Evolutionary conservation across 306 rosid species (phyloP).

Genomic region (Rosa persica): DNA sequence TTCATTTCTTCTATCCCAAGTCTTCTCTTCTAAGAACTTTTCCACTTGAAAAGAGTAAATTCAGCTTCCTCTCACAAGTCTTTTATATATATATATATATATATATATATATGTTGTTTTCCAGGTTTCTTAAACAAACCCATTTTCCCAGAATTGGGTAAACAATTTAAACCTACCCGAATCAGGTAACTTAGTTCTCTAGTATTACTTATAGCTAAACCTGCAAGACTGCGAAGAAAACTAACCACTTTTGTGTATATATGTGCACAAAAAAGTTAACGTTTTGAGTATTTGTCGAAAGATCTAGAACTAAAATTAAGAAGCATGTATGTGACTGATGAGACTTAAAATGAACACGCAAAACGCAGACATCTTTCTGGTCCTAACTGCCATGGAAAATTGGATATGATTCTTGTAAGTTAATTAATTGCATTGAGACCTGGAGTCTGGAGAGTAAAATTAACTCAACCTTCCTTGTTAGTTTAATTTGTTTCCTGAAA

Average conservation of each 20-base stretch:
- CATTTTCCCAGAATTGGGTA: slow-evolving; percentile 46
- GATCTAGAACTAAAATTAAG: not conserved
- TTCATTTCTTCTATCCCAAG: slow-evolving; percentile 23
- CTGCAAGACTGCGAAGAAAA: slow-evolving; percentile 21
- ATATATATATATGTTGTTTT: not conserved
- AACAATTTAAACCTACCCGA: slow-evolving; percentile 50
- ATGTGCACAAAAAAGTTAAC: not conserved
- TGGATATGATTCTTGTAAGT: not conserved
- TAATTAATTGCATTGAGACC: not conserved
- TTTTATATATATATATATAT: not conserved
- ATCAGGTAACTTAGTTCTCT: not conserved
- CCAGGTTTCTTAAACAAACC: slow-evolving; percentile 25
- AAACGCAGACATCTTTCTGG: slow-evolving; percentile 1
- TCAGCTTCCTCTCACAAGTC: not conserved
- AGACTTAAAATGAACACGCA: not conserved
- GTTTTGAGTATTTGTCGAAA: not conserved
- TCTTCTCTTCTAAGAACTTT: slow-evolving; percentile 5
- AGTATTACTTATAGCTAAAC: not conserved
- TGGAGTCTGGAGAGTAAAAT: not conserved
- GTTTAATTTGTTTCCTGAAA: not conserved
- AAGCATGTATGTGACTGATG: not conserved
- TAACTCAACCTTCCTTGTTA: not conserved
- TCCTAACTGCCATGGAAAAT: slow-evolving; percentile 7
- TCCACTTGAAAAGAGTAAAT: slow-evolving; percentile 11
- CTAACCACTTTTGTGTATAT: not conserved